A percentile compares a stretch with the other conserved stretches of the same genome.
Conservation (phyloP, 192 early-diverging fungal genomes). For the Gigaspora rosea region DNA sequence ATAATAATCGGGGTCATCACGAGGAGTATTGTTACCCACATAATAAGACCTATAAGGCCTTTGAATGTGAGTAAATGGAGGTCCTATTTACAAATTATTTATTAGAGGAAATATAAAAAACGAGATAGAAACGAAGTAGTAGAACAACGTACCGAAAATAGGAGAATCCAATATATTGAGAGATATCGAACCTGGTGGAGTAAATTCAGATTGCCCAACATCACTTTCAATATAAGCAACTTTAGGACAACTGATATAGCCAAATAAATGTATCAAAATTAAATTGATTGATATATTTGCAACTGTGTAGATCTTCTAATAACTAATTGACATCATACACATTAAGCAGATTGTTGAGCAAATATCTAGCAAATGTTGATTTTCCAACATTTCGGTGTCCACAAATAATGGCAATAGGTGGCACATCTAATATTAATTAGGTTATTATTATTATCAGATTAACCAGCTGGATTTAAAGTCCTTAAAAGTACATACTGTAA, state of each 20-base stretch:
- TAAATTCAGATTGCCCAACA: slow-evolving; percentile 89
- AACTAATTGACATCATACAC: slow-evolving; percentile 43
- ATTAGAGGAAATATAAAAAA: neutral
- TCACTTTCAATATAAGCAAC: slow-evolving; percentile 92
- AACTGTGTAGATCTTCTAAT: neutral
- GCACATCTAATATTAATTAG: slow-evolving; percentile 19
- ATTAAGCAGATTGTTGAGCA: slow-evolving; percentile 76
- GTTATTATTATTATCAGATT: slow-evolving; percentile 28
- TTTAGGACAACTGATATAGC: slow-evolving; percentile 53
- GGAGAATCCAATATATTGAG: slow-evolving; percentile 73
- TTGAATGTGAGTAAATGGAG: slow-evolving; percentile 78
- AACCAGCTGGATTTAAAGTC: neutral
- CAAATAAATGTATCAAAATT: slow-evolving; percentile 20
- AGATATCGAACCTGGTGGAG: slow-evolving; percentile 76
- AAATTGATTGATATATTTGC: neutral
- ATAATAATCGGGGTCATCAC: slow-evolving; percentile 83
- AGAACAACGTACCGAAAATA: slow-evolving; percentile 46
- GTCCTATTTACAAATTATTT: slow-evolving; percentile 48
- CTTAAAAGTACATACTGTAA: slow-evolving; percentile 13
- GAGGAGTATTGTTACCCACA: slow-evolving; percentile 75
- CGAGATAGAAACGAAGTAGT: neutral
- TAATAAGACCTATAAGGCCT: slow-evolving; percentile 69
- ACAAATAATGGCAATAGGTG: slow-evolving; percentile 64
- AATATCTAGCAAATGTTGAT: slow-evolving; percentile 79
- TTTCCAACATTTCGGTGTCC: slow-evolving; percentile 88